Base-by-base conservation (phyloP, 2,329 filamentous ascomycete genomes). In the Scolecobasidium constrictum region DNA sequence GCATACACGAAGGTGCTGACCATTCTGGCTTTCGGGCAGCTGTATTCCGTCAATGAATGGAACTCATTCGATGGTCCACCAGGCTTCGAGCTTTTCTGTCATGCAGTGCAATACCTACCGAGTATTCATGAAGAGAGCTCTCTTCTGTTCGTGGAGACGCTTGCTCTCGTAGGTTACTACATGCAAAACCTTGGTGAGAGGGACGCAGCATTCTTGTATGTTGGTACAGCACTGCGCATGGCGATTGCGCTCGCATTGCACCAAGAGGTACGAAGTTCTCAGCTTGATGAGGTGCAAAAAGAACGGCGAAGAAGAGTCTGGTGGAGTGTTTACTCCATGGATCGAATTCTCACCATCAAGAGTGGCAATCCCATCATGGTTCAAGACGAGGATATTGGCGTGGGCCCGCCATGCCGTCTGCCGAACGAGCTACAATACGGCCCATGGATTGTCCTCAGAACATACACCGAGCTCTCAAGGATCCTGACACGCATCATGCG, bases 31-130 rank as follows among this genome's bases (percentile, higher is more conserved):
- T 73, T 73, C 49, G 73, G 73, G 0, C 66, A 74, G 47, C 63
- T 75, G 49, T 77, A 76, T 50, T 73, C 70, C 3, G 63, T 76
- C 38, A 77, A 77, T 48, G 69, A 74, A 42, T 73, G 68, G 67
- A 66, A 68, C 1, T 65, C 65, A 36, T 65, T 63, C 49, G 65
- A 69, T 33, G 69, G 71, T 0, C 72, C 72, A 0, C 73, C 73
- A 0, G 73, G 73, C 0, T 75, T 75, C 50, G 64, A 66, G 12
- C 76, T 71, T 47, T 76, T 77, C 52, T 65, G 66, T 16, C 62
- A 68, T 41, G 69, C 72, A 0, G 48, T 75, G 19, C 63, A 66
- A 19, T 64, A 74, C 4, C 57, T 77, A 16, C 73, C 73, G 1
- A 71, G 75, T 37, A 64, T 72, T 2, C 69, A 77, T 43, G 72